Evolutionary conservation across 306 rosid genomes (phyloP).

Genomic region (apple (Malus domestica)): DNA sequence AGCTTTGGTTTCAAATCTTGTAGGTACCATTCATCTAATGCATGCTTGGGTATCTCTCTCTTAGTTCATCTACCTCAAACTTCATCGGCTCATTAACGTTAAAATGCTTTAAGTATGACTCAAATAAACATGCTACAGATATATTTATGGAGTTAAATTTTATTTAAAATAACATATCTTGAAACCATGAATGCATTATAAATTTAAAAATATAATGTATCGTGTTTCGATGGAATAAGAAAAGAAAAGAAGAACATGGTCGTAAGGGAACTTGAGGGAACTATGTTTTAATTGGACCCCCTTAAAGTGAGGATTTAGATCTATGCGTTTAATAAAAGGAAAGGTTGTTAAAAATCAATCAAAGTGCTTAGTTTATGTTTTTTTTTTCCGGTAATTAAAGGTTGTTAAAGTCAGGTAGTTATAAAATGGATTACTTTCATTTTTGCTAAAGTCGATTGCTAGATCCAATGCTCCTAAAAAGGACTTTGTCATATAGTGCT

Average conservation of each 20-base stretch:
- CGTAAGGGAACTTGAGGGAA: neutral
- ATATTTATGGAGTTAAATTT: no score
- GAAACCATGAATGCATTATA: no score
- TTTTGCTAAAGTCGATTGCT: neutral
- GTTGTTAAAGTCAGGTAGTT: slow-evolving; percentile 27
- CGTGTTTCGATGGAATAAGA: neutral
- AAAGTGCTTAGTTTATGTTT: neutral
- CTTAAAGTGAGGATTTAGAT: neutral
- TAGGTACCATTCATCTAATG: neutral
- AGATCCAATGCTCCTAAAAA: slow-evolving; percentile 7
- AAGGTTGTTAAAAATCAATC: neutral
- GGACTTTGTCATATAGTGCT: slow-evolving; percentile 1
- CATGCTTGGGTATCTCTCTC: neutral
- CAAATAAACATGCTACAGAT: neutral
- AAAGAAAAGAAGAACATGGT: no score
- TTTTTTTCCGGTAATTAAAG: neutral
- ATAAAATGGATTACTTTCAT: slow-evolving; percentile 5
- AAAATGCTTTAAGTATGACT: neutral
- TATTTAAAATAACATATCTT: no score
- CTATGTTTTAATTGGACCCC: neutral
- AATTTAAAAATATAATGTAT: no score
- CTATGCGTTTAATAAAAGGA: neutral
- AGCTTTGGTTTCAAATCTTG: neutral
- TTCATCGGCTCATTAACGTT: neutral
- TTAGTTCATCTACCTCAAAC: neutral